Evolutionary conservation across 208 protist species (phyloP).

Genomic region (Acanthamoeba healyi): DNA sequence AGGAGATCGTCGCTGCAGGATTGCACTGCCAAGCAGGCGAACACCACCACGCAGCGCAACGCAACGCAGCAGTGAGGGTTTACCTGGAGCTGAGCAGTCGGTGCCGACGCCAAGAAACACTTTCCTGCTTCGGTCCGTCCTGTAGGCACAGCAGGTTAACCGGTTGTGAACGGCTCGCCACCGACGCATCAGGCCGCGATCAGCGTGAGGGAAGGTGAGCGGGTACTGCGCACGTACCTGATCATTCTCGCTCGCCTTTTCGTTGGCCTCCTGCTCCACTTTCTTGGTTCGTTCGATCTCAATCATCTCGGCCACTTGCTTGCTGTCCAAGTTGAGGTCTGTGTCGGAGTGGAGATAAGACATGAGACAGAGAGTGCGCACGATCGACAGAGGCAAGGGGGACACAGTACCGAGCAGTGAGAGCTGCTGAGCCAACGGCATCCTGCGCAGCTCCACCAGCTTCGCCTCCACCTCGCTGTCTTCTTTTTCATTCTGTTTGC

Average conservation of each 20-base stretch:
- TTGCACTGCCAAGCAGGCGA: no score
- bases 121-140: conserved; percentile 45
- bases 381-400: no score
- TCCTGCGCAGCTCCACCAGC: conserved; percentile 22
- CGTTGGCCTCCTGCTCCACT: neutral
- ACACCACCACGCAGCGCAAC: no score
- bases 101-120: conserved; percentile 11
- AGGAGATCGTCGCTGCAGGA: no score
- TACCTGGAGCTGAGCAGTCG: neutral
- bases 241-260: neutral
- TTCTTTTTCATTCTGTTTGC: conserved; percentile 20
- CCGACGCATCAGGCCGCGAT: neutral
- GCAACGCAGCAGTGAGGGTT: neutral
- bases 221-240: neutral
- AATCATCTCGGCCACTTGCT: conserved; percentile 3
- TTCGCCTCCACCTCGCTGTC: conserved; percentile 8
- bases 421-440: neutral
- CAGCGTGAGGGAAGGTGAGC: neutral
- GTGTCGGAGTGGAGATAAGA: neutral
- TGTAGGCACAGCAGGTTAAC: neutral
- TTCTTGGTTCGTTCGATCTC: neutral
- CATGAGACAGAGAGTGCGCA: neutral
- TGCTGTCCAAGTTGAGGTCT: neutral
- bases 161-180: no score
- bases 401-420: neutral